Conservation (phyloP, 768 basidiomycete species). For the Lactifluus rugatus region DNA sequence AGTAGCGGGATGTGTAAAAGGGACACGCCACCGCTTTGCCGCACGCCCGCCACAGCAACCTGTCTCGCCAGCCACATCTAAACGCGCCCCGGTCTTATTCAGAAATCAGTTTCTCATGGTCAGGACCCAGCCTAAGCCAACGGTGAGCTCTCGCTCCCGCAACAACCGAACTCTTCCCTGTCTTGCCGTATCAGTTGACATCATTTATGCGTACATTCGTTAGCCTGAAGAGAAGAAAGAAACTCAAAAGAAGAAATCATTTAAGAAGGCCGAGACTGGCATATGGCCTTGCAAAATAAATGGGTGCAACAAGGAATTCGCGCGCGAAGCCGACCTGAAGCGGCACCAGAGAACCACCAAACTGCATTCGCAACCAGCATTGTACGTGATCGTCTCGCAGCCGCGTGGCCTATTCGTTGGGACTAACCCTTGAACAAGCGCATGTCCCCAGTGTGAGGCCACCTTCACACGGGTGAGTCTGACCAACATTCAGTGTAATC, state of each 20-base stretch:
- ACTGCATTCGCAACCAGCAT: conserved; percentile 62
- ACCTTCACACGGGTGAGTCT: conserved; percentile 64
- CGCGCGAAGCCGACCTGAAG: conserved; percentile 74
- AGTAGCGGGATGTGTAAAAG: background rate
- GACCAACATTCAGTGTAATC: background rate
- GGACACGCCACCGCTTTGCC: conserved; percentile 20
- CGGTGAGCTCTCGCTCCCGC: conserved; percentile 28
- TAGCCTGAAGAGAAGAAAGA: conserved; percentile 38
- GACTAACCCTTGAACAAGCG: conserved; percentile 30
- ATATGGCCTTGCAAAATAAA: conserved; percentile 76
- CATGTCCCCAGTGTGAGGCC: conserved; percentile 73
- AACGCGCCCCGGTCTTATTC: conserved; percentile 3
- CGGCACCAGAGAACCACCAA: conserved; percentile 75
- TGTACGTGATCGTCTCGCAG: conserved; percentile 37
- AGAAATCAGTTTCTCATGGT: conserved; percentile 19
- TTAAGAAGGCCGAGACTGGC: conserved; percentile 41
- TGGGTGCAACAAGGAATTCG: conserved; percentile 75
- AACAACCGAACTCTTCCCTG: conserved; percentile 22
- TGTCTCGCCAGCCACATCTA: conserved; percentile 16
- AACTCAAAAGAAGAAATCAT: conserved; percentile 31
- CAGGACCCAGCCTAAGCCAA: conserved; percentile 23
- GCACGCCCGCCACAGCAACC: conserved; percentile 18
- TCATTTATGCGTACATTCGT: conserved; percentile 15
- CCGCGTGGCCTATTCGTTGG: conserved; percentile 4
- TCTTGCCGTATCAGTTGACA: conserved; percentile 8